These are phyloP conservation scores for Monosporozyma unispora DNA, from an alignment of 805 yeast species.

Conservation along the genomic window DNA sequence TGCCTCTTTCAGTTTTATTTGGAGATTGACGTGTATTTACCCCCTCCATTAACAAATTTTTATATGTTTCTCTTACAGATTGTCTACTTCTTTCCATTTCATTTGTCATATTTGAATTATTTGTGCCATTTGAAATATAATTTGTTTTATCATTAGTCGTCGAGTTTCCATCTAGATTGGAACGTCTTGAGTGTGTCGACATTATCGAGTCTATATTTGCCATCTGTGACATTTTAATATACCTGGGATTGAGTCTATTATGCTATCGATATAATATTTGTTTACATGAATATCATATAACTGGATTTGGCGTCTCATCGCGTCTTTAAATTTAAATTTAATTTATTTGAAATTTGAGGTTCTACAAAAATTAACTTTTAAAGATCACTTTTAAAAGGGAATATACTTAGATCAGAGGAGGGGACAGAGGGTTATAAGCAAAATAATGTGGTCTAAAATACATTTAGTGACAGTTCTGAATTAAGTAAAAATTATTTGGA, in stretches of 20 bases:
- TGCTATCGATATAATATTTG: too few relatives aligned
- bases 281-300: not conserved
- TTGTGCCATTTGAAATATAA: not conserved
- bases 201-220: not conserved
- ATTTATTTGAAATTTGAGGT: not conserved
- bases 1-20: not conserved
- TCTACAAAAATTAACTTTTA: not conserved
- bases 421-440: not conserved
- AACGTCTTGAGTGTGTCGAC: not conserved
- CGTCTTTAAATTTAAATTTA: not conserved
- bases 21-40: constrained; percentile 7
- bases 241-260: not conserved
- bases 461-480: too few relatives aligned
- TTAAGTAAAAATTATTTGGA: too few relatives aligned
- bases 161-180: not conserved
- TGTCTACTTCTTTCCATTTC: not conserved
- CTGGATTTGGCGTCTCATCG: constrained; percentile 1
- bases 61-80: constrained; percentile 3
- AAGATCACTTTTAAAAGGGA: not conserved
- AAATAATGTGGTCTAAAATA: not conserved
- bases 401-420: not conserved
- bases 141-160: not conserved
- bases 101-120: not conserved
- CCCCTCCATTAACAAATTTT: constrained; percentile 11
- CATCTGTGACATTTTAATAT: not conserved